Percentiles rank a stretch among this genome's conserved stretches.
Conservation (phyloP, 129 eudicot genomes). For the Escallonia rubra region DNA sequence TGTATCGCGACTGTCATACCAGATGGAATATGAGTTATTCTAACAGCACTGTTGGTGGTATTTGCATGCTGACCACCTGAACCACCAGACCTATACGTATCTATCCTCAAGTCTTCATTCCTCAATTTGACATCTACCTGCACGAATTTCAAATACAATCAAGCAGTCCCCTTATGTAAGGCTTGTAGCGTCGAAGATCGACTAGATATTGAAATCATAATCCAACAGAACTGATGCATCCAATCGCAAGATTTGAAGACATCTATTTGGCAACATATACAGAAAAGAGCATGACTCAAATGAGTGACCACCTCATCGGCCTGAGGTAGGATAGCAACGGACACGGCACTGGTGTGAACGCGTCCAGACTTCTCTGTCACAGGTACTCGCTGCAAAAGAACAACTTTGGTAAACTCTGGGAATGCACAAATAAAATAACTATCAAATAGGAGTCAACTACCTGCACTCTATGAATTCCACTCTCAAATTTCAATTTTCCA, state of each 20-base stretch:
- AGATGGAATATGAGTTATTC: constrained; percentile 81
- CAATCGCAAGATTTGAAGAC: neutral
- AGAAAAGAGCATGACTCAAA: constrained; percentile 1
- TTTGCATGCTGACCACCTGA: constrained; percentile 98
- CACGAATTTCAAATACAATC: constrained; percentile 15
- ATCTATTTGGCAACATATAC: neutral
- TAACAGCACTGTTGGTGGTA: constrained; percentile 96
- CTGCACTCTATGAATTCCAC: constrained; percentile 99
- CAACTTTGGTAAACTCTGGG: neutral
- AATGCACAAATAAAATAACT: neutral
- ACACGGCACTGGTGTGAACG: constrained; percentile 93
- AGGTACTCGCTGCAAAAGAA: constrained; percentile 79
- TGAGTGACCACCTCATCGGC: constrained; percentile 69
- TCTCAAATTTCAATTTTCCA: constrained; percentile 96
- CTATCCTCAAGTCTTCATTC: constrained; percentile 80
- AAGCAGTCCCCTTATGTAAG: neutral
- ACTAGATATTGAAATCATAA: neutral
- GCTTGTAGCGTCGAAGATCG: neutral
- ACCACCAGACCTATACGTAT: constrained; percentile 96
- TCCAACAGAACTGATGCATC: neutral
- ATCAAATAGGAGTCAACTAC: constrained; percentile 15
- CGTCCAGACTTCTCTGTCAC: constrained; percentile 92
- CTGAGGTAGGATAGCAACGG: constrained; percentile 98
- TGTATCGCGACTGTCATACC: constrained; percentile 85
- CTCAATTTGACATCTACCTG: constrained; percentile 92